Conservation (phyloP, 495 filamentous ascomycete genomes). For the Hypoxylon cercidicola region DNA sequence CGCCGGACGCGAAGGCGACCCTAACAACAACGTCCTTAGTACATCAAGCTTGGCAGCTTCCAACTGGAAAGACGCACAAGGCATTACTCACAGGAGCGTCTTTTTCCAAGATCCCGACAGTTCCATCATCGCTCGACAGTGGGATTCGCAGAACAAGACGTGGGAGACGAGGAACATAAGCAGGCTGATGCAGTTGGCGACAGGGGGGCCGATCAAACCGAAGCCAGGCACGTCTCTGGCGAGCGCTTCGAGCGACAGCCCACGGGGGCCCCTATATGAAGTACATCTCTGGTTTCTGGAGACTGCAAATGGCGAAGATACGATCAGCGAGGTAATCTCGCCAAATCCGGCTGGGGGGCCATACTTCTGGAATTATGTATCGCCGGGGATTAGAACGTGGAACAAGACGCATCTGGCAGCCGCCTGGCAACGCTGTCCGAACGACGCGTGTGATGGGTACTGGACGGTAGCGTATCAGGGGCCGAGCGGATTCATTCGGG, state of each 20-base stretch:
- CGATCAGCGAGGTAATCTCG: constrained; percentile 28
- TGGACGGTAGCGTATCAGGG: constrained; percentile 32
- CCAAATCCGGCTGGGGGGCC: constrained; percentile 12
- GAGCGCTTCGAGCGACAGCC: constrained; percentile 16
- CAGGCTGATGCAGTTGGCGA: constrained; percentile 26
- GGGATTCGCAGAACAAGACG: constrained; percentile 37
- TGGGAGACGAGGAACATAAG: constrained; percentile 38
- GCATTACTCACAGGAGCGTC: constrained; percentile 26
- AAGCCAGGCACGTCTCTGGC: constrained; percentile 27
- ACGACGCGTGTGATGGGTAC: constrained; percentile 14
- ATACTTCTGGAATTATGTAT: constrained; percentile 26
- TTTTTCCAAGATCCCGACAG: constrained; percentile 36
- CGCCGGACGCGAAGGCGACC: neutral
- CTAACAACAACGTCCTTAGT: constrained; percentile 13
- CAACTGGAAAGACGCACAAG: constrained; percentile 33
- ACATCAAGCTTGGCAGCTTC: constrained; percentile 34
- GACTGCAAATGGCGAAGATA: neutral
- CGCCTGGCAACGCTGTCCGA: constrained; percentile 32
- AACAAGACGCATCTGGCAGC: constrained; percentile 22
- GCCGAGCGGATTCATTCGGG: constrained; percentile 16
- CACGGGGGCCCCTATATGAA: constrained; percentile 13
- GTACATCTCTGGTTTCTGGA: constrained; percentile 34
- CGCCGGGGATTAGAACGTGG: constrained; percentile 18
- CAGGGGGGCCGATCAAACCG: constrained; percentile 25
- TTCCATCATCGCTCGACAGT: constrained; percentile 31